Conservation (phyloP, 2,329 filamentous ascomycete genomes). For the Colletotrichum sp. region DNA sequence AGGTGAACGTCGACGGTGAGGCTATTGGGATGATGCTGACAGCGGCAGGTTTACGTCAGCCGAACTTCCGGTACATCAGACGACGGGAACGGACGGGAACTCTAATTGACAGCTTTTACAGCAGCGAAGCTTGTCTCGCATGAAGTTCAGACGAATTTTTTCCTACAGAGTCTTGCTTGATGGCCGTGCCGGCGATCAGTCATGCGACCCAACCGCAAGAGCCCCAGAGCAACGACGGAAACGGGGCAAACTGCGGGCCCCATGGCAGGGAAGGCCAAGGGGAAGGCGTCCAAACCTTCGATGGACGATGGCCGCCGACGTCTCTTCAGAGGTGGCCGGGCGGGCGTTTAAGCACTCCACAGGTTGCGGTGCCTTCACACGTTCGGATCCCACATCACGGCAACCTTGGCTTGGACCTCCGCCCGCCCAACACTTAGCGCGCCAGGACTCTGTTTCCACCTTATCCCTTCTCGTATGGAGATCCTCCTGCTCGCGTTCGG, state of each 20-base stretch:
- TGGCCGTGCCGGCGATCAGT: neutral
- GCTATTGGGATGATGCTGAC: slow-evolving; percentile 2
- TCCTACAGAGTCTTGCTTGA: neutral
- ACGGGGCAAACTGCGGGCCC: neutral
- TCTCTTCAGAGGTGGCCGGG: neutral
- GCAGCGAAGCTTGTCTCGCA: neutral
- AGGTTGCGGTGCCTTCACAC: neutral
- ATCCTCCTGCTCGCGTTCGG: neutral
- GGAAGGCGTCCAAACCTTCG: neutral
- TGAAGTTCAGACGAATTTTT: neutral
- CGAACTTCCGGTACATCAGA: neutral
- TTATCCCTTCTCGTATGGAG: neutral
- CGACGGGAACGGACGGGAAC: neutral
- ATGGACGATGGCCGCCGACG: neutral
- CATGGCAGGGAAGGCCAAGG: neutral
- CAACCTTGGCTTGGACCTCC: neutral
- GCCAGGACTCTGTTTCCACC: neutral
- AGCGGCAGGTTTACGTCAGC: neutral
- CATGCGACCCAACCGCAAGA: neutral
- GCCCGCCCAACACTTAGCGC: neutral
- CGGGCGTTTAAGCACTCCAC: neutral
- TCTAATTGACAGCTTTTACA: neutral
- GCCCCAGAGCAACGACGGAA: neutral
- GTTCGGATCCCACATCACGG: slow-evolving; percentile 7
- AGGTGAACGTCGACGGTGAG: neutral